Conservation (phyloP, 768 basidiomycete genomes). For the Gelatoporia subvermispora region DNA sequence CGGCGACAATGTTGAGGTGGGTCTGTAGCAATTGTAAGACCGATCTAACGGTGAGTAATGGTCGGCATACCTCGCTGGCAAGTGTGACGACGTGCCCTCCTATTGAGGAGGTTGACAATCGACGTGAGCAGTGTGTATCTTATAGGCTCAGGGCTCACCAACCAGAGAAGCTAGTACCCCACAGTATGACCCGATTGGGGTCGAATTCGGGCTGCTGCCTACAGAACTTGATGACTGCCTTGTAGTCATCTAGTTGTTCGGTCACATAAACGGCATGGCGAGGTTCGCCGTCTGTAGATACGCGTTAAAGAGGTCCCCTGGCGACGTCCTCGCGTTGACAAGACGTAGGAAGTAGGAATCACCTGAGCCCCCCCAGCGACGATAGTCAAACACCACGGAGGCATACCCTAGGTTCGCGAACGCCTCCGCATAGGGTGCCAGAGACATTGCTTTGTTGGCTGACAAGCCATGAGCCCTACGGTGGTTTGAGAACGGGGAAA, state of each 20-base stretch:
- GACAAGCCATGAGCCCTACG: constrained; percentile 31
- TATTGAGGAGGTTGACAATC: not conserved
- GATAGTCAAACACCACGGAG: constrained; percentile 33
- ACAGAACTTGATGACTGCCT: constrained; percentile 30
- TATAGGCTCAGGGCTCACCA: too few relatives aligned
- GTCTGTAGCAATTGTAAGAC: constrained; percentile 8
- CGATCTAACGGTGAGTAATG: too few relatives aligned
- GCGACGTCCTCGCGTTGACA: not conserved
- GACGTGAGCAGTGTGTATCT: not conserved
- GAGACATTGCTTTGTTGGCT: constrained; percentile 28
- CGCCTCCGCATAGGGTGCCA: constrained; percentile 25
- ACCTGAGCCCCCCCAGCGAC: constrained; percentile 34
- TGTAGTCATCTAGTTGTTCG: constrained; percentile 35
- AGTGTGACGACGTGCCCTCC: constrained; percentile 29
- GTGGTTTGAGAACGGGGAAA: not conserved
- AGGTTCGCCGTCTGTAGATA: constrained; percentile 27
- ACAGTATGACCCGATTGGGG: constrained; percentile 26
- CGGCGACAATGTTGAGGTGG: constrained; percentile 23
- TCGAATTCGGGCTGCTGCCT: constrained; percentile 27
- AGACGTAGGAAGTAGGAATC: not conserved
- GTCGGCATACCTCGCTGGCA: constrained; percentile 22
- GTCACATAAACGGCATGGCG: constrained; percentile 23
- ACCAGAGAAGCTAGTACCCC: constrained; percentile 33
- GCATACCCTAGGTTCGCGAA: constrained; percentile 29
- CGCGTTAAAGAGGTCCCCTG: not conserved